Percentiles rank a stretch among this genome's conserved stretches.
phyloP scores from a whole-genome alignment of 2,329 filamentous ascomycete genomes.

The Sarocladium kiliense region DNA sequence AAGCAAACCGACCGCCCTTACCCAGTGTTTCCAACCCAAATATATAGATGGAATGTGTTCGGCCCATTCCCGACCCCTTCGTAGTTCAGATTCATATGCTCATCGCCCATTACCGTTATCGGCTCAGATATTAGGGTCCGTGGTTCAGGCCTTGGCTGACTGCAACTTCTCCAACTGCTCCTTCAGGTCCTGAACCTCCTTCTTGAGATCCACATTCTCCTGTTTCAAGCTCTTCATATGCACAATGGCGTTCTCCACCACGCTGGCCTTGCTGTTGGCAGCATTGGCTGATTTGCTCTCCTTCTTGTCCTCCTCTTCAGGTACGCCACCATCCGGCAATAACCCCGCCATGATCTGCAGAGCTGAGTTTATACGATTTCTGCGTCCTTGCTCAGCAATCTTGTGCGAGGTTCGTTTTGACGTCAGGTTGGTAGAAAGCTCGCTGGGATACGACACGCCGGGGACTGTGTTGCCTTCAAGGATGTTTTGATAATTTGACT shows the following conservation, averaged over 20 bases:
- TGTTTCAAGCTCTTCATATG: constrained; percentile 84
- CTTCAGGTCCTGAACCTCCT: constrained; percentile 21
- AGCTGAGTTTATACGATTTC: constrained; percentile 92
- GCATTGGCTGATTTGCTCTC: constrained; percentile 43
- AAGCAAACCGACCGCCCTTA: not conserved
- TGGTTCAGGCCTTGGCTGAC: not conserved
- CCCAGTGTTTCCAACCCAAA: not conserved
- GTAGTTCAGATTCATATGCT: not conserved
- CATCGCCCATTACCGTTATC: not conserved
- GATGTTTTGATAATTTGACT: constrained; percentile 98
- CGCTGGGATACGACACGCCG: constrained; percentile 84
- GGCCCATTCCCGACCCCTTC: not conserved
- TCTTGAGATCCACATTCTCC: constrained; percentile 64
- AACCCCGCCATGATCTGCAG: constrained; percentile 86
- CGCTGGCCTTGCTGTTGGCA: constrained; percentile 88
- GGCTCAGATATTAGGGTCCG: not conserved
- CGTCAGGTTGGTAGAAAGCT: constrained; percentile 86
- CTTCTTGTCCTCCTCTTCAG: constrained; percentile 42
- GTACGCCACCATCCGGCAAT: constrained; percentile 56
- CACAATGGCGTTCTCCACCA: constrained; percentile 93
- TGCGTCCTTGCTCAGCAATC: constrained; percentile 90
- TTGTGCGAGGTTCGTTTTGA: constrained; percentile 98
- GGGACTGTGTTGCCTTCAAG: constrained; percentile 88
- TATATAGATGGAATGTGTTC: not conserved
- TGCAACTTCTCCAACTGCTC: constrained; percentile 24